phyloP scores from a whole-genome alignment of 768 basidiomycete genomes.

The Fistulinella prunicolor region DNA sequence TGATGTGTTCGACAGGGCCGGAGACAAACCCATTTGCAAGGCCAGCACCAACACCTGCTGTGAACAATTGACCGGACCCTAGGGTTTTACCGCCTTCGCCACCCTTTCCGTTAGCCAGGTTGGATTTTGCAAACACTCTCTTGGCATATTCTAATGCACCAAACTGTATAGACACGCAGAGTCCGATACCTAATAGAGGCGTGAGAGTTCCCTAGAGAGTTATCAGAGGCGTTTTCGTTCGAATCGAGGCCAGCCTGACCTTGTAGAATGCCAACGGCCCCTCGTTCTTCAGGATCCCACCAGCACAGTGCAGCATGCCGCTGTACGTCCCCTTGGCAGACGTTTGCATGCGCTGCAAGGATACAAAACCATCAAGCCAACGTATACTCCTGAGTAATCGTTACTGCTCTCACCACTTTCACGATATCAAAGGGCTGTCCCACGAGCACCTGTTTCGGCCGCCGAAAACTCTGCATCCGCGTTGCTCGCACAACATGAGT shows the following conservation, averaged over 20 bases:
- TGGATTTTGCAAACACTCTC: slow-evolving; percentile 67
- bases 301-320: slow-evolving; percentile 86
- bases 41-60: slow-evolving; percentile 81
- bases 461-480: slow-evolving; percentile 5
- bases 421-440: slow-evolving; percentile 97
- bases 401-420: slow-evolving; percentile 73
- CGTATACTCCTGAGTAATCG: background rate
- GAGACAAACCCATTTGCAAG: slow-evolving; percentile 90
- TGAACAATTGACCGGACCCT: slow-evolving; percentile 61
- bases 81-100: slow-evolving; percentile 65
- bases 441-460: slow-evolving; percentile 63
- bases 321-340: slow-evolving; percentile 84
- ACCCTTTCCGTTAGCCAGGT: slow-evolving; percentile 55
- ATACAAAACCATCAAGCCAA: slow-evolving; percentile 10
- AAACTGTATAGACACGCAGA: slow-evolving; percentile 96
- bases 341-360: slow-evolving; percentile 85
- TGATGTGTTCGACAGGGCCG: slow-evolving; percentile 95
- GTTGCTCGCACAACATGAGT: background rate
- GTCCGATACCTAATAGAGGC: slow-evolving; percentile 86
- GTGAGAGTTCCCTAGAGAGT: slow-evolving; percentile 76
- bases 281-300: slow-evolving; percentile 87
- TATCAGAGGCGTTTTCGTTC: background rate
- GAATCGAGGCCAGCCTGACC: slow-evolving; percentile 39
- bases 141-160: slow-evolving; percentile 86
- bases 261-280: slow-evolving; percentile 96